These are phyloP conservation scores for Candida glucosophila DNA, from an alignment of 1,139 yeast genomes.

Conservation along the genomic window DNA sequence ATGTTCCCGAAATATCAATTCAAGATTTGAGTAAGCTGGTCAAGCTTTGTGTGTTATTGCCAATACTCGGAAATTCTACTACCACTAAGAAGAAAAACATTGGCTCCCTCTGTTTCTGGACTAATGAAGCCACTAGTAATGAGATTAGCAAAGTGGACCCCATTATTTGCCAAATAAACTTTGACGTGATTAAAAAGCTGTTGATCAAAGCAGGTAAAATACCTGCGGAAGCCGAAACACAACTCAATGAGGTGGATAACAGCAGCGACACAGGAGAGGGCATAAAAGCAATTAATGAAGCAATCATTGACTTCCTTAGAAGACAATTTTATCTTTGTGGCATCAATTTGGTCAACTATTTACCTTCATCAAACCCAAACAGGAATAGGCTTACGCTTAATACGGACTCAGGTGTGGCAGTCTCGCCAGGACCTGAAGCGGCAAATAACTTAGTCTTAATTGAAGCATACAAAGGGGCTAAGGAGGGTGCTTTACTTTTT, in stretches of 20 bases:
- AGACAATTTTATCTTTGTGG: constrained; percentile 39
- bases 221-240: constrained; percentile 28
- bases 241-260: constrained; percentile 12
- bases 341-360: constrained; percentile 27
- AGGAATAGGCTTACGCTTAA: constrained; percentile 24
- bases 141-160: constrained; percentile 25
- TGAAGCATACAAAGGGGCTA: constrained; percentile 79
- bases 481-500: constrained; percentile 73
- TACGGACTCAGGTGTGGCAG: constrained; percentile 30
- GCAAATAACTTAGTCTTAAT: constrained; percentile 38
- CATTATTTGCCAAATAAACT: constrained; percentile 33
- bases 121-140: constrained; percentile 19
- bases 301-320: constrained; percentile 35
- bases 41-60: constrained; percentile 27
- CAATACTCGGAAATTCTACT: constrained; percentile 36
- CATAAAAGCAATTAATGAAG: constrained; percentile 31
- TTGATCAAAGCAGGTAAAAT: constrained; percentile 33
- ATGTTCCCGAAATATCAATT: constrained; percentile 28
- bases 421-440: constrained; percentile 14
- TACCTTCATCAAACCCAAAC: constrained; percentile 26
- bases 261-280: constrained; percentile 12
- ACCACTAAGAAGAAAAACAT: constrained; percentile 26
- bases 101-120: constrained; percentile 34
- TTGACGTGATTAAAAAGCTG: constrained; percentile 33
- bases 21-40: constrained; percentile 23